Base-by-base conservation (phyloP, 352 stramenopile species). In the Phytophthora agathidicida region DNA sequence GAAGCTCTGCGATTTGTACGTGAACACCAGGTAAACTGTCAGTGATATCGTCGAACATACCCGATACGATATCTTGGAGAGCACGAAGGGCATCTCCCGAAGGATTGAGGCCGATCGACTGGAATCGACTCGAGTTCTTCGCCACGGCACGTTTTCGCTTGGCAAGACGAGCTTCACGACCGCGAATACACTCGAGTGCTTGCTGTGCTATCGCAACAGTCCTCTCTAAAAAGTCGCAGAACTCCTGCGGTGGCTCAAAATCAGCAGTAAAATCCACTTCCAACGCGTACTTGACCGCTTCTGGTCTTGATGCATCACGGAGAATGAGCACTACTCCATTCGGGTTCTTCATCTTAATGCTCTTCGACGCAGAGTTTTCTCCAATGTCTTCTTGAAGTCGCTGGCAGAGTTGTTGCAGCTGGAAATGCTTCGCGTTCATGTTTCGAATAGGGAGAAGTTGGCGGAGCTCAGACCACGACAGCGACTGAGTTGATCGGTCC, bases 361-460 rank as follows among this genome's bases (percentile, higher is more conserved):
- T 7, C 16, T 17, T 16, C 0, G 30, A 22, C 1, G 17, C 2
- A 20, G 16, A 1, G 14, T 22, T n/a, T 28, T 41, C 33, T 37
- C n/a, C n/a, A n/a, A n/a, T n/a, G n/a, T 62, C 36, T 30, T 51
- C 51, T 39, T 55, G 11, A 2, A 68, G 45, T 3, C 39, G 52
- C 9, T 63, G 38, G 16, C 60, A 68, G 1, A 71, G 35, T 57
- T 49, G 57, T 8, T 26, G 65, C 8, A 94, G 53, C 41, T 94
- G 77, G 35, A 85, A 81, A 44, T 94, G 81, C 31, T 83, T 80
- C 5, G 72, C 46, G 22, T 94, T 91, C 77, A 94, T 86, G 7
- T 71, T 61, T 23, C 84, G 68, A 48, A 94, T 68, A 0, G 82
- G 62, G 5, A 94, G 54, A 7, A 88, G 49, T 36, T 82, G 80